Conservation (phyloP, 257 asterid genomes). For the Solanum acaule region DNA sequence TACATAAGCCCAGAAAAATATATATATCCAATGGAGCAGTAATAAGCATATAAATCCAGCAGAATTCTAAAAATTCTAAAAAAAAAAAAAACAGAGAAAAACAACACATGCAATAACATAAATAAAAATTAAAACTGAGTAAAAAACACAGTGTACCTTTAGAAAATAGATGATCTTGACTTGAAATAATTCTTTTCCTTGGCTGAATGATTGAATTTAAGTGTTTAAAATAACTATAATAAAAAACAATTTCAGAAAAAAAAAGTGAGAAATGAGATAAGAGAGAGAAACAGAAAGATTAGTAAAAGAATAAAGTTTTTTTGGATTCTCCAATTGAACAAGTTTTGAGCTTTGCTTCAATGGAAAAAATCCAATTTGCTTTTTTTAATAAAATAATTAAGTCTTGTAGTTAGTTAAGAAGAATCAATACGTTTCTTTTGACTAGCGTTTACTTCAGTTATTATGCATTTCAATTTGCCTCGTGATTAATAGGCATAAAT, state of each 20-base stretch:
- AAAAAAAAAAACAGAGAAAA: background rate
- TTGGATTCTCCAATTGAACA: background rate
- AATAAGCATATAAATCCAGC: background rate
- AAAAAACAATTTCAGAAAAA: background rate
- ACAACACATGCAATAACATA: background rate
- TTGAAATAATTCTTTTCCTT: background rate
- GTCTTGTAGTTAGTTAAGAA: constrained; percentile 2
- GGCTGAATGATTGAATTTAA: constrained; percentile 1
- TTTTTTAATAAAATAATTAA: background rate
- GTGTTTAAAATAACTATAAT: background rate
- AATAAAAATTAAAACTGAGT: background rate
- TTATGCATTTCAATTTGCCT: background rate
- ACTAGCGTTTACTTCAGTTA: background rate
- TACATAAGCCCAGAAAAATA: background rate
- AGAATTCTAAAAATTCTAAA: background rate
- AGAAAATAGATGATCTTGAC: background rate
- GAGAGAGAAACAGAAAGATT: background rate
- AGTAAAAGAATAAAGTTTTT: background rate
- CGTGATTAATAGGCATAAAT: constrained; percentile 28
- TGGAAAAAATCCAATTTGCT: background rate
- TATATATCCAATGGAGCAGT: background rate
- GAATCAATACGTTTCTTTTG: constrained; percentile 28
- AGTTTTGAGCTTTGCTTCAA: background rate
- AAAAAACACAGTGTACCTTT: background rate
- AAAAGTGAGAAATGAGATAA: background rate